These are phyloP conservation scores for Populus alba DNA, from an alignment of 345 rosid species.

Conservation along the genomic window DNA sequence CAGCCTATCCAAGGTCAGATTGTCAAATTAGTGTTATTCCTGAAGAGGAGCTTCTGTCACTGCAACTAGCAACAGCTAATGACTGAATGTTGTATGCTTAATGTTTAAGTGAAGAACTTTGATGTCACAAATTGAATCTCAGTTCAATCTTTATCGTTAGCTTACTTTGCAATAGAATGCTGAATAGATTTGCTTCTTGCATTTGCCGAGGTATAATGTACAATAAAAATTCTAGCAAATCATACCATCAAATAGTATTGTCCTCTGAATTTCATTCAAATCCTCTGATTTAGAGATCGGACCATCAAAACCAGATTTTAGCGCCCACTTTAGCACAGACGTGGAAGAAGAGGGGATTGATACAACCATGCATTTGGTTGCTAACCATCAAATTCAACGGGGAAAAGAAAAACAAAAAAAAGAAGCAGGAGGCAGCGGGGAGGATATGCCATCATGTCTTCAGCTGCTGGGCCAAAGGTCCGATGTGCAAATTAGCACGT, in stretches of 20 bases:
- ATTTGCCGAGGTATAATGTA: not conserved
- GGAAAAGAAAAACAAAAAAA: too few relatives aligned
- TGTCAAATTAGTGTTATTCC: conserved; percentile 81
- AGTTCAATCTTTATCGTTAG: not conserved
- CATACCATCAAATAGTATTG: not conserved
- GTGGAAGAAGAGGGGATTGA: too few relatives aligned
- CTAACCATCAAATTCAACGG: not conserved
- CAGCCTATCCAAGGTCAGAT: conserved; percentile 75
- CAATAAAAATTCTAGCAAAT: not conserved
- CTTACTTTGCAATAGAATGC: not conserved
- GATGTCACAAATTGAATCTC: not conserved
- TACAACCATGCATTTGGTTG: not conserved
- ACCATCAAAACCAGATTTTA: not conserved
- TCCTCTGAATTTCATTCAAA: not conserved
- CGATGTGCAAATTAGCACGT: not conserved
- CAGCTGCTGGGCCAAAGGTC: not conserved
- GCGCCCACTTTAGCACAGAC: too few relatives aligned
- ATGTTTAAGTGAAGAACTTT: conserved; percentile 1
- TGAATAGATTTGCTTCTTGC: conserved; percentile 6
- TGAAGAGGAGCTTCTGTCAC: conserved; percentile 78
- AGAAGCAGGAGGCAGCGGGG: not conserved
- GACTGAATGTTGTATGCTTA: conserved; percentile 37
- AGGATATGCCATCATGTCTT: not conserved
- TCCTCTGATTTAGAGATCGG: not conserved
- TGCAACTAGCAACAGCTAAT: conserved; percentile 87